These are phyloP conservation scores for Malassezia sp. DNA, from an alignment of 1,284 basidiomycete species.

Conservation along the genomic window DNA sequence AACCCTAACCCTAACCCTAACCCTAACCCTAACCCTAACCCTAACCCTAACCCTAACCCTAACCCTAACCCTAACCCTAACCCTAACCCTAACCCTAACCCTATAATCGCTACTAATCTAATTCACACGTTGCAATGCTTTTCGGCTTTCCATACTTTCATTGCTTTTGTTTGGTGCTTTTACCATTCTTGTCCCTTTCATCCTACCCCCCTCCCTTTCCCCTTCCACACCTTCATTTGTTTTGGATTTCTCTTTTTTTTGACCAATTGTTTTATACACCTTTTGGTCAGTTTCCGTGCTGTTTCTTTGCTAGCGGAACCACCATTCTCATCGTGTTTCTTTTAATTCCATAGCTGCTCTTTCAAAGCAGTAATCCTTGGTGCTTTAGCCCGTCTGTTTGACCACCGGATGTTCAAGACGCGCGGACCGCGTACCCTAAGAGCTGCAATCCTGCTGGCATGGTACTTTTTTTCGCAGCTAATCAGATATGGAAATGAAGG, in stretches of 20 bases:
- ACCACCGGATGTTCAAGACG: not conserved
- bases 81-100: constrained; percentile 8
- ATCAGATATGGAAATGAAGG: too few relatives aligned
- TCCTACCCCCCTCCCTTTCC: not conserved
- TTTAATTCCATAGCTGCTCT: not conserved
- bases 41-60: constrained; percentile 10
- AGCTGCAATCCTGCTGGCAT: too few relatives aligned
- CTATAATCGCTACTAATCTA: not conserved
- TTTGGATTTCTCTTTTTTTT: not conserved
- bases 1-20: constrained; percentile 9
- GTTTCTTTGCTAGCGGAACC: too few relatives aligned
- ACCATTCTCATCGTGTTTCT: not conserved
- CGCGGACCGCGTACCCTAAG: too few relatives aligned
- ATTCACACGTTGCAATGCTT: too few relatives aligned
- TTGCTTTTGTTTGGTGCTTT: too few relatives aligned
- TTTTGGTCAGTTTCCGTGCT: not conserved
- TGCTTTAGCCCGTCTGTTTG: not conserved
- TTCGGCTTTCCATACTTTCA: too few relatives aligned
- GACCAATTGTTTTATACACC: not conserved
- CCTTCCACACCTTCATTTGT: not conserved
- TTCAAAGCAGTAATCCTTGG: not conserved
- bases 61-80: constrained; percentile 10
- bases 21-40: constrained; percentile 11
- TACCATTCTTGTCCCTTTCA: not conserved
- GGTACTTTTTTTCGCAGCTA: too few relatives aligned